Evolutionary conservation across 306 rosid genomes (phyloP).

Genomic region (Pyrus pyrifolia): DNA sequence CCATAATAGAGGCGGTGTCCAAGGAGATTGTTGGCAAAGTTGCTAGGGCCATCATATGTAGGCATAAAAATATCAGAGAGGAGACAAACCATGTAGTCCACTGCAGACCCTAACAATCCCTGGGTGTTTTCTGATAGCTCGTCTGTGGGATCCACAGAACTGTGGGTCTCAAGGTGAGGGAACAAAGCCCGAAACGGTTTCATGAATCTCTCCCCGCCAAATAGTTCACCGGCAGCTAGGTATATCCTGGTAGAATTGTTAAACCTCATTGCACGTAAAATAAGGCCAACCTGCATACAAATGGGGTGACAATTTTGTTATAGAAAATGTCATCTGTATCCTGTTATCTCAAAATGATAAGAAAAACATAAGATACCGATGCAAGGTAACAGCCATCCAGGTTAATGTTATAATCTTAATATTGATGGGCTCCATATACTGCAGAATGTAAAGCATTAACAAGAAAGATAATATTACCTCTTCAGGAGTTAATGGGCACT

Average conservation of each 20-base stretch:
- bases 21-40: conserved; percentile 97
- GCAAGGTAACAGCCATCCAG: neutral
- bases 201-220: conserved; percentile 91
- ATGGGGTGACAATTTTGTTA: neutral
- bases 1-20: conserved; percentile 98
- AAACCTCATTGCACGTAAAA: conserved; percentile 54
- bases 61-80: conserved; percentile 98
- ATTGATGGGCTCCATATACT: neutral
- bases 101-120: conserved; percentile 94
- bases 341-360: neutral
- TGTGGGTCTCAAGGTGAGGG: conserved; percentile 75
- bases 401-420: neutral
- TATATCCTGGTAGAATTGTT: conserved; percentile 50
- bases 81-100: conserved; percentile 98
- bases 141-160: conserved; percentile 67
- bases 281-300: conserved; percentile 73
- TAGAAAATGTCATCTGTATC: neutral
- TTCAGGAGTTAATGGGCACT: conserved; percentile 96
- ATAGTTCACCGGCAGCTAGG: conserved; percentile 80
- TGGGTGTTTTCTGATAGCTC: conserved; percentile 70
- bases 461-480: conserved; percentile 55
- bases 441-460: neutral
- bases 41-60: conserved; percentile 99
- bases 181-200: conserved; percentile 72
- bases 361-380: neutral